Evolutionary conservation across 148 eudicot genomes (phyloP).

Genomic region (Cornus suecica): DNA sequence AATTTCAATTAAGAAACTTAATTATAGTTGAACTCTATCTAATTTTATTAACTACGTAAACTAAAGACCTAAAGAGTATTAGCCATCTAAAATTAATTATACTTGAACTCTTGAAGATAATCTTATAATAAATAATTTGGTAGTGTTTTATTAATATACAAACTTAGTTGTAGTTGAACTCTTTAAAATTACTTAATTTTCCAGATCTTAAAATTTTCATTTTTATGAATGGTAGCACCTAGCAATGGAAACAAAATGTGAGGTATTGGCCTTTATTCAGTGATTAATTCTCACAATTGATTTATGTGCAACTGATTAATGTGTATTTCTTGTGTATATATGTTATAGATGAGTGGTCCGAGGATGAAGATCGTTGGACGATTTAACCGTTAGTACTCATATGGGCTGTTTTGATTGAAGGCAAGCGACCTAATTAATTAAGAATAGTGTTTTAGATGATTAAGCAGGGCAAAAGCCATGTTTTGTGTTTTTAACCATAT

Average conservation of each 20-base stretch:
- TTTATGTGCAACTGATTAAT: background rate
- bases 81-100: no score
- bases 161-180: no score
- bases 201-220: no score
- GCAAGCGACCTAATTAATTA: slow-evolving; percentile 53
- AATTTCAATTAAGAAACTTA: no score
- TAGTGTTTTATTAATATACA: no score
- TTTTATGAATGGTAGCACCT: background rate
- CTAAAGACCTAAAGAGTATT: no score
- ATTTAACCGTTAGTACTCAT: slow-evolving; percentile 82
- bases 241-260: background rate
- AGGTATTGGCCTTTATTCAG: background rate
- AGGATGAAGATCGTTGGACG: slow-evolving; percentile 95
- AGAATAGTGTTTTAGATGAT: background rate
- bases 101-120: no score
- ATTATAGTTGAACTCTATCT: no score
- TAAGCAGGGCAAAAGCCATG: background rate
- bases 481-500: background rate
- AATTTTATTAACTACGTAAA: no score
- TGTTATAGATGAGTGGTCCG: slow-evolving; percentile 83
- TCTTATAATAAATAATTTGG: no score
- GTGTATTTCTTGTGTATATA: background rate
- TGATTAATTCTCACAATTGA: no score
- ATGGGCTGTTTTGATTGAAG: slow-evolving; percentile 99
- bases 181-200: no score